phyloP scores from a whole-genome alignment of 805 yeast species.

The Metahyphopichia silvanorum region DNA sequence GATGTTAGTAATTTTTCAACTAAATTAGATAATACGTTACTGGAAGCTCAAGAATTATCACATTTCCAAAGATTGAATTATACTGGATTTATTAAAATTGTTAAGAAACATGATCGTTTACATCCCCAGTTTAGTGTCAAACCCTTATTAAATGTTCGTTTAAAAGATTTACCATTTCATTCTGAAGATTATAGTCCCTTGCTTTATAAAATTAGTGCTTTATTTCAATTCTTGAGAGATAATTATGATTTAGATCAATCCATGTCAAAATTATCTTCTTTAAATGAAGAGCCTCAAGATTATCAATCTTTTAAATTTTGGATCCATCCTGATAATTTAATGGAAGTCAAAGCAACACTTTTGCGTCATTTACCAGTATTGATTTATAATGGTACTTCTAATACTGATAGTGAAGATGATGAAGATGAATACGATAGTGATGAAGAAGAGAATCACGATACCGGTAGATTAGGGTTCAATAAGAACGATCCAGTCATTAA shows the following conservation, averaged over 20 bases:
- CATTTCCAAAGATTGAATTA: conserved; percentile 87
- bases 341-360: conserved; percentile 96
- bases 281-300: conserved; percentile 38
- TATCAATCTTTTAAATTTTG: conserved; percentile 81
- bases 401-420: conserved; percentile 45
- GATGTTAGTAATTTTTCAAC: conserved; percentile 62
- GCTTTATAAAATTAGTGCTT: conserved; percentile 72
- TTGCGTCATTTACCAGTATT: conserved; percentile 91
- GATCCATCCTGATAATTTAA: conserved; percentile 89
- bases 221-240: conserved; percentile 80
- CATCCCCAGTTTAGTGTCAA: conserved; percentile 87
- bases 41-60: conserved; percentile 80
- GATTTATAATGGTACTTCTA: conserved; percentile 57
- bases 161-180: conserved; percentile 86
- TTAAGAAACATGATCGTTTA: conserved; percentile 91
- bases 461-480: too few species aligned
- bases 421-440: conserved; percentile 51
- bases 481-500: conserved; percentile 67
- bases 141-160: conserved; percentile 83
- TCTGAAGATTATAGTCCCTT: conserved; percentile 94
- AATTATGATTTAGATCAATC: conserved; percentile 54
- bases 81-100: conserved; percentile 93
- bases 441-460: conserved; percentile 16
- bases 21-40: conserved; percentile 69
- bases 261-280: conserved; percentile 47